Conservation (phyloP, 2,329 filamentous ascomycete genomes). For the Meredithiella fracta region DNA sequence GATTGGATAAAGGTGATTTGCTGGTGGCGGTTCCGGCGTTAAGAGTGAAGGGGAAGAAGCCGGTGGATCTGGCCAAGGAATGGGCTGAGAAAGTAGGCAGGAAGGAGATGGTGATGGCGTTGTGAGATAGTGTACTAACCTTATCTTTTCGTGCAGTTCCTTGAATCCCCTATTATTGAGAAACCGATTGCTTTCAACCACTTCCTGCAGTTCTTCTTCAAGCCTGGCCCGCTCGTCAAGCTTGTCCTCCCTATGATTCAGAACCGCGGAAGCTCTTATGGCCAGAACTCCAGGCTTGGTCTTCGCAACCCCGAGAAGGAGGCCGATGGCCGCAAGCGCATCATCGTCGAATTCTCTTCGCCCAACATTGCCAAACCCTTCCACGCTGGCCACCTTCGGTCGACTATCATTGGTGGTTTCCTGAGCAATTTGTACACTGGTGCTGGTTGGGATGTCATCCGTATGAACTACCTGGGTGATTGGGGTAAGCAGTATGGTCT, state of each 20-base stretch:
- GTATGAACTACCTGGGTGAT: constrained; percentile 65
- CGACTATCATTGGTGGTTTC: constrained; percentile 67
- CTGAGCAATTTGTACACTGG: constrained; percentile 53
- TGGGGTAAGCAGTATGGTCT: constrained; percentile 69
- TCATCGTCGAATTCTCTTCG: constrained; percentile 67
- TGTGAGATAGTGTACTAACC: constrained; percentile 1
- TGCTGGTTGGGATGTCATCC: constrained; percentile 55
- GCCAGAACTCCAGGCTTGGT: constrained; percentile 44
- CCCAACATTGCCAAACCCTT: constrained; percentile 80
- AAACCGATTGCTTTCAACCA: constrained; percentile 50
- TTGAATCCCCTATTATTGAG: constrained; percentile 55
- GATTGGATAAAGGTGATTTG: constrained; percentile 69
- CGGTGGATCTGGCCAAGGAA: constrained; percentile 42
- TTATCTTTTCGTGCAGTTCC: constrained; percentile 36
- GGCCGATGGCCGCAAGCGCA: constrained; percentile 44
- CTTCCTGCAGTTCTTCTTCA: constrained; percentile 70
- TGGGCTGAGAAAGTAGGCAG: constrained; percentile 40
- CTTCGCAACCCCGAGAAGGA: constrained; percentile 45
- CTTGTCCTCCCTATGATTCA: constrained; percentile 56
- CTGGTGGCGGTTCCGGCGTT: constrained; percentile 66
- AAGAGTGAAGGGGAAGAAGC: constrained; percentile 55
- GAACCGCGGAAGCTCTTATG: constrained; percentile 40
- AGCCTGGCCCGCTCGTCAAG: constrained; percentile 45
- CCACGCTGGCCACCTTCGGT: constrained; percentile 61
- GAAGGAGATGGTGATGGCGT: background rate